phyloP scores from a whole-genome alignment of 2,329 filamentous ascomycete species.

The Neocatenulostroma microsporum region DNA sequence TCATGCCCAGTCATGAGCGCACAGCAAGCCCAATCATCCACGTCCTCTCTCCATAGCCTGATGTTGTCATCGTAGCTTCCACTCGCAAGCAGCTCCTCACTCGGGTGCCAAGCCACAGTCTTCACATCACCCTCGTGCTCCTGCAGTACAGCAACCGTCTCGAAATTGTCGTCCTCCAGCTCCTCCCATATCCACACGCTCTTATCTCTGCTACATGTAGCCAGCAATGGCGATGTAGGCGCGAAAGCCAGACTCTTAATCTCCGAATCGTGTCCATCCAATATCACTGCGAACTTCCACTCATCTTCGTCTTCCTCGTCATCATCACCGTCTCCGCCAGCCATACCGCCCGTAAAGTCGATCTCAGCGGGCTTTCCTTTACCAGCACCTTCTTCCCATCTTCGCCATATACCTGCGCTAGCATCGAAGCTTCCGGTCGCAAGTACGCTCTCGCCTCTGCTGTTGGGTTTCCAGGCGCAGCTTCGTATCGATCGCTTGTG shows the following conservation, averaged over 20 bases:
- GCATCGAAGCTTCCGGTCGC: slow-evolving; percentile 93
- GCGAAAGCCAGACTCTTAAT: slow-evolving; percentile 74
- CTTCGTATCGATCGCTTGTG: slow-evolving; percentile 86
- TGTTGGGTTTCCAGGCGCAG: slow-evolving; percentile 73
- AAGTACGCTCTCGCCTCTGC: slow-evolving; percentile 62
- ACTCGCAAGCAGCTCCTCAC: slow-evolving; percentile 69
- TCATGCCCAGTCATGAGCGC: slow-evolving; percentile 70
- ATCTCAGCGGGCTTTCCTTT: slow-evolving; percentile 17
- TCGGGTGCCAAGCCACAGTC: slow-evolving; percentile 83
- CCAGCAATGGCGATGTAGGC: slow-evolving; percentile 67
- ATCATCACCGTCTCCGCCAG: slow-evolving; percentile 26
- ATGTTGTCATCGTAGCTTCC: slow-evolving; percentile 94
- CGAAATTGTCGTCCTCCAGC: slow-evolving; percentile 88
- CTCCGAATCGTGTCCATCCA: slow-evolving; percentile 93
- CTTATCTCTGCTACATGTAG: slow-evolving; percentile 88
- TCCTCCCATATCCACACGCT: slow-evolving; percentile 99
- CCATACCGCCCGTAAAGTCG: slow-evolving; percentile 28
- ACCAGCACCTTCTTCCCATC: slow-evolving; percentile 55
- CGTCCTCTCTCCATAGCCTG: slow-evolving; percentile 79
- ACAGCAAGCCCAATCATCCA: slow-evolving; percentile 90
- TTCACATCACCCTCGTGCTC: slow-evolving; percentile 97
- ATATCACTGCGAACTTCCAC: slow-evolving; percentile 84
- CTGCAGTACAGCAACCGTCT: slow-evolving; percentile 88
- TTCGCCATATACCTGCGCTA: slow-evolving; percentile 61
- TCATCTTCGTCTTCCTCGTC: slow-evolving; percentile 61